Base-by-base conservation (phyloP, 306 rosid genomes). In the Glycine soja region DNA sequence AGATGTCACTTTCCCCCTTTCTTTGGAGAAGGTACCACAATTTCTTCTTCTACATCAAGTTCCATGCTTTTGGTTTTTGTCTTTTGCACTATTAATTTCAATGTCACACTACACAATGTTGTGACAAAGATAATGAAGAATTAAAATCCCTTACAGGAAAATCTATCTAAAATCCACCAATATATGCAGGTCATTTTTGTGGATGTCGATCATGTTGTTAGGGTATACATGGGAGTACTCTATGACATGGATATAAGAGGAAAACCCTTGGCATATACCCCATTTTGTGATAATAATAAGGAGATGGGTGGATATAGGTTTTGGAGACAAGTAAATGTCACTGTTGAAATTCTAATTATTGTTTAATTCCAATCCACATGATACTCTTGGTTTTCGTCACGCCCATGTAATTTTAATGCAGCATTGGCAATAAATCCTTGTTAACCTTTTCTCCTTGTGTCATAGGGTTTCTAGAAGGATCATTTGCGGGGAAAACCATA, bases 281-380 rank as follows among this genome's bases (percentile, higher is more conserved):
- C 99, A 58, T 96, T 96, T 76, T 96, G 99, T 82, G 98, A 96
- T 81, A 96, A 96, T 84, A 95, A 95, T 84, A 93, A 61, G 92
- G 99, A 95, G 79, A 95, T 95, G 99, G 99, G 93, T 85, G 98
- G 99, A 51, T 96, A 92, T 85, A 90, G 99, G 45, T 96, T 96
- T 86, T 96, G 99, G 99, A 89, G 99, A 90, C 98, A 96, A 87
- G 99, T 96, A 90, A 46, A 66, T 76, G 83, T 50, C 62, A 16
- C 69, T 86, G 15, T 77, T 85, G 36, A 72, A 58, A 58, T 58
- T 58, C 64, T 58, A 12, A 58, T 58, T 58, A 12, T 58, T 58
- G 5, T 58, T 58, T 36, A 58, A 16, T 58, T 19, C 36, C 13
- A 19, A 16, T 58, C 36, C 8, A 9, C 38, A 58, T 58, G 65